phyloP scores from a whole-genome alignment of 148 eudicot genomes.

The Cornus controversa region DNA sequence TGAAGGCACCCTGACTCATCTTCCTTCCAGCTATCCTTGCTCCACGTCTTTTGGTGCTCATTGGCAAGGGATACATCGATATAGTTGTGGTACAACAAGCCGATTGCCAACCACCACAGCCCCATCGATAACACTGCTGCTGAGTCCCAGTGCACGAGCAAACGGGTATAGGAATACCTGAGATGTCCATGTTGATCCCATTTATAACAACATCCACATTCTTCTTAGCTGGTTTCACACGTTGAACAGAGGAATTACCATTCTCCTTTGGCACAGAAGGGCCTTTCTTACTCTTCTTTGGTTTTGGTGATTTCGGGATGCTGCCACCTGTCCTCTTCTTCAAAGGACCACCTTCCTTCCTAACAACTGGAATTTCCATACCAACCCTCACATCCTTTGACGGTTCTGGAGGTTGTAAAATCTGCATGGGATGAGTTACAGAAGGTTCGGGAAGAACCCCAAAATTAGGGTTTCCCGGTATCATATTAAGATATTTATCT shows the following conservation, averaged over 20 bases:
- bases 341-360: slow-evolving; percentile 25
- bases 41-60: slow-evolving; percentile 59
- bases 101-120: slow-evolving; percentile 61
- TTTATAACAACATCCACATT: slow-evolving; percentile 43
- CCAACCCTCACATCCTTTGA: slow-evolving; percentile 17
- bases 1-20: slow-evolving; percentile 61
- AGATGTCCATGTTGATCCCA: slow-evolving; percentile 52
- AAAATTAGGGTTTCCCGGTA: slow-evolving; percentile 32
- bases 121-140: slow-evolving; percentile 64
- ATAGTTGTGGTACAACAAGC: slow-evolving; percentile 63
- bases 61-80: slow-evolving; percentile 54
- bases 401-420: slow-evolving; percentile 29
- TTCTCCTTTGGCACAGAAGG: slow-evolving; percentile 38
- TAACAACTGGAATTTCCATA: slow-evolving; percentile 27
- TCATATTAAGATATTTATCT: slow-evolving; percentile 37
- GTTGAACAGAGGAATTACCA: slow-evolving; percentile 27
- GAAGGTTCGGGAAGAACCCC: slow-evolving; percentile 26
- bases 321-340: slow-evolving; percentile 30
- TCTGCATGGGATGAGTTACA: slow-evolving; percentile 31
- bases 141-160: slow-evolving; percentile 53
- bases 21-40: slow-evolving; percentile 61
- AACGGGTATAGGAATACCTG: slow-evolving; percentile 51
- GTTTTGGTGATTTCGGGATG: slow-evolving; percentile 30
- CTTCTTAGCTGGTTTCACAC: slow-evolving; percentile 38
- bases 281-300: slow-evolving; percentile 38